Evolutionary conservation across 2,329 filamentous ascomycete species (phyloP), one percentile per base, ranked within the genome.

Genomic region (Paraconiothyrium sp.): DNA sequence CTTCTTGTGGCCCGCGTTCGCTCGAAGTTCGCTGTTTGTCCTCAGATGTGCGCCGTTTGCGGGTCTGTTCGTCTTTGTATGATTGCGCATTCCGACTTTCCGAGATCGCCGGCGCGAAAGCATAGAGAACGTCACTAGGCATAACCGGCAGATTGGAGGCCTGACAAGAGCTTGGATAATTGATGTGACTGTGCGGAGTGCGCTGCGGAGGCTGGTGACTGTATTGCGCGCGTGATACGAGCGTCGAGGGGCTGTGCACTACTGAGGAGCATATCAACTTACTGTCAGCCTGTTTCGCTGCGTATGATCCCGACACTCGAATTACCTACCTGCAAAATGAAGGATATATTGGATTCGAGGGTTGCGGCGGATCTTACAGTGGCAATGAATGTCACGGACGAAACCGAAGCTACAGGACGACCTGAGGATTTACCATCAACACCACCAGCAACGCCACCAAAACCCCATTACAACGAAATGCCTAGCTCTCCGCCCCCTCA

Each of bases 211-310:
- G 47, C 22, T 59, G 48, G 43, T 34, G 50, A 32, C 49, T 22
- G 24, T 48, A 14, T 24, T 22, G 39, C 50, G 57, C 57, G 57
- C 43, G 57, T 59, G 57, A 59, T 41, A 59, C 57, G 50, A 59
- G 39, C 11, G 50, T 49, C 10, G 50, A 59, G 57, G 57, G 57
- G 57, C 57, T 59, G 57, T 59, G 57, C 57, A 48, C 20, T 41
- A n/a, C 39, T 41, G 44, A 54, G 43, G 43, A 52, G 24, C 49
- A 49, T 59, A 51, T 59, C 47, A 58, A 24, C 24, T 44, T 32
- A 43, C 16, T 43, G 2, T 39, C 43, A 24, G 20, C 54, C 37
- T 48, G 16, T 20, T 27, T 46, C 20, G n/a, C 27, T 30, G 22
- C 35, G 27, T 4, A 7, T n/a, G 9, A 39, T 43, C 1, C 47